A percentile compares a stretch with the other conserved stretches of the same genome.
Evolutionary conservation across 2,329 filamentous ascomycete genomes (phyloP).

Genomic region (Volutella citrinella): DNA sequence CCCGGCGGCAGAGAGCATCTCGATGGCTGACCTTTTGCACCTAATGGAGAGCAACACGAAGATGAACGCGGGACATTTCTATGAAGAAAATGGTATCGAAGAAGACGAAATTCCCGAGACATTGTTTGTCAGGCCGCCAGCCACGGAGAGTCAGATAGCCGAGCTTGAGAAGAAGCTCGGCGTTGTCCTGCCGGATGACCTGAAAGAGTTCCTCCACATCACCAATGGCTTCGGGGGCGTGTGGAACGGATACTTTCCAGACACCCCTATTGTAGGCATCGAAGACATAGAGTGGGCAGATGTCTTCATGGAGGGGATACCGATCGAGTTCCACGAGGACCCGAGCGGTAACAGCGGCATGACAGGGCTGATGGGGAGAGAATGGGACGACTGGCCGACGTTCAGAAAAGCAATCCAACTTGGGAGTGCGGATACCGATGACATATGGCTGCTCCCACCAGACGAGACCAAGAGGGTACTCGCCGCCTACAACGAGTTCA

Average conservation of each 20-base stretch:
- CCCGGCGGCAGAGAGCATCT: conserved; percentile 4
- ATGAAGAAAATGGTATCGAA: conserved; percentile 3
- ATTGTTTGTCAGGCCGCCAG: conserved; percentile 14
- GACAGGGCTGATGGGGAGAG: not conserved
- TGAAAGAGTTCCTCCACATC: conserved; percentile 17
- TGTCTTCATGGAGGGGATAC: not conserved
- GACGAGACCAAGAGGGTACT: conserved; percentile 5
- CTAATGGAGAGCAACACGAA: conserved; percentile 13
- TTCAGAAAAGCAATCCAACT: conserved; percentile 7
- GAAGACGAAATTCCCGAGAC: conserved; percentile 9
- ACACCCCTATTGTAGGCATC: conserved; percentile 5
- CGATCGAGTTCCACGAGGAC: conserved; percentile 6
- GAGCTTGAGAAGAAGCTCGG: conserved; percentile 11
- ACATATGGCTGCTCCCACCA: conserved; percentile 7
- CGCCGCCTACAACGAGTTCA: conserved; percentile 9
- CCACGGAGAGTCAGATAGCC: conserved; percentile 14
- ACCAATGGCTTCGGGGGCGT: conserved; percentile 16
- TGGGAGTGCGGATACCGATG: conserved; percentile 8
- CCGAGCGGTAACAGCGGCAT: conserved; percentile 7
- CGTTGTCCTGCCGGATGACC: conserved; percentile 9
- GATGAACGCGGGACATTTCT: conserved; percentile 1
- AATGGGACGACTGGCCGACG: conserved; percentile 17
- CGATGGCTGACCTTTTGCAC: conserved; percentile 9
- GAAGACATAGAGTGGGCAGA: conserved; percentile 13
- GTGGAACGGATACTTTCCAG: conserved; percentile 17